A percentile compares a stretch with the other conserved stretches of the same genome.
These are phyloP conservation scores for Aspergillus nidulans DNA, from an alignment of 495 filamentous ascomycete species.

Conservation along the genomic window DNA sequence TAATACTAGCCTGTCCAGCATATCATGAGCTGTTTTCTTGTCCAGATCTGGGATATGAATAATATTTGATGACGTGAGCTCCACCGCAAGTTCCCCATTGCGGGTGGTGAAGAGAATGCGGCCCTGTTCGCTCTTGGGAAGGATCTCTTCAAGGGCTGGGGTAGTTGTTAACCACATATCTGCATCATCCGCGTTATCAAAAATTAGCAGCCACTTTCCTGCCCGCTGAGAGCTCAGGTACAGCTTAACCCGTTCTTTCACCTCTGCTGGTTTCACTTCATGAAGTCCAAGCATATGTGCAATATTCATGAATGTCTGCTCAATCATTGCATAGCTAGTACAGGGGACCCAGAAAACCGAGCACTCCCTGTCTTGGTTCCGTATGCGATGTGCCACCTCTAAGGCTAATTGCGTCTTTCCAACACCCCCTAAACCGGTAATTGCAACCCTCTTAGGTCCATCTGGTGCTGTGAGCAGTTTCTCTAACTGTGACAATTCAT, in stretches of 20 bases:
- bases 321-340: neutral
- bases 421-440: too few species aligned
- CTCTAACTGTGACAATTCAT: too few species aligned
- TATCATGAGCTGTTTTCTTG: too few species aligned
- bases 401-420: constrained; percentile 36
- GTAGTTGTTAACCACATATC: too few species aligned
- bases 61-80: too few species aligned
- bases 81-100: neutral
- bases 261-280: neutral
- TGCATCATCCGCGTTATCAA: neutral
- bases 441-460: constrained; percentile 13
- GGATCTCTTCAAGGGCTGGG: neutral
- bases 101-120: neutral
- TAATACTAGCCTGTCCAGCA: too few species aligned
- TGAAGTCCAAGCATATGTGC: neutral
- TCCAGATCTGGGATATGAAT: too few species aligned
- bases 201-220: neutral
- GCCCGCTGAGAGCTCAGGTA: neutral
- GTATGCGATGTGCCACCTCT: too few species aligned
- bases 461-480: too few species aligned
- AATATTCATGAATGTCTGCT: neutral
- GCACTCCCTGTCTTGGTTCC: neutral
- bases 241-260: neutral
- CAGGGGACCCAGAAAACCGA: constrained; percentile 1
- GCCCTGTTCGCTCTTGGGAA: neutral